Percentiles rank a stretch among this genome's conserved stretches.
Evolutionary conservation across 352 stramenopile species (phyloP).

Genomic region (Globisporangium camurandrum): DNA sequence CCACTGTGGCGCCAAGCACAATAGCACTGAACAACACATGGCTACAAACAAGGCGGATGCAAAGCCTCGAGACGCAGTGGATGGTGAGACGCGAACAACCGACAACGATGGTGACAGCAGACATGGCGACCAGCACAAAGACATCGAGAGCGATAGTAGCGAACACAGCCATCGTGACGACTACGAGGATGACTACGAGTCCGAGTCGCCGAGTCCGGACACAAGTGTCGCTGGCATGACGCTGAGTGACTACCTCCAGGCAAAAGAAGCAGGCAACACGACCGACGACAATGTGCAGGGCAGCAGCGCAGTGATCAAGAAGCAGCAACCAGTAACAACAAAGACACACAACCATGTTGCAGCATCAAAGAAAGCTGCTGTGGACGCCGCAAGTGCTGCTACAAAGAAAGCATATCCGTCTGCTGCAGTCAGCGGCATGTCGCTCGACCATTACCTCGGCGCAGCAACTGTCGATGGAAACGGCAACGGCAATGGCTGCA

Average conservation of each 20-base stretch:
- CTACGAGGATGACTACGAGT: conserved; percentile 44
- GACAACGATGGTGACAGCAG: no score
- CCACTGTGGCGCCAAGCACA: not conserved
- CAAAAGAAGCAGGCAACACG: conserved; percentile 9
- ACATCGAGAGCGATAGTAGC: not conserved
- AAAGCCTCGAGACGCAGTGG: no score
- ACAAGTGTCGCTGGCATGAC: conserved; percentile 37
- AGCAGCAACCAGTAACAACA: conserved; percentile 3
- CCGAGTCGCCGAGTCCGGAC: conserved; percentile 16
- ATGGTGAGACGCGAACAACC: not conserved
- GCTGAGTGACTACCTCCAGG: conserved; percentile 52
- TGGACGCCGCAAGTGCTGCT: not conserved
- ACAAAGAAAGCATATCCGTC: conserved; percentile 16
- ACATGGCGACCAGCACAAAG: not conserved
- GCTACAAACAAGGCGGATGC: no score
- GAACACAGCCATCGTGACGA: conserved; percentile 10
- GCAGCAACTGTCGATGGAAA: conserved; percentile 12
- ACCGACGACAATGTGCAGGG: not conserved
- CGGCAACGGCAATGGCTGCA: conserved; percentile 6
- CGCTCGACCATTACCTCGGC: conserved; percentile 52
- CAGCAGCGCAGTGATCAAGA: not conserved
- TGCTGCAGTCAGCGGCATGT: conserved; percentile 44
- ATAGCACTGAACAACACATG: not conserved
- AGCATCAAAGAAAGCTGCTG: conserved; percentile 13
- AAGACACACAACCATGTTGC: conserved; percentile 4